A percentile compares a stretch with the other conserved stretches of the same genome.
These are phyloP conservation scores for Cryptococcus jaspeensis DNA, from an alignment of 1,284 basidiomycete genomes.

Conservation along the genomic window DNA sequence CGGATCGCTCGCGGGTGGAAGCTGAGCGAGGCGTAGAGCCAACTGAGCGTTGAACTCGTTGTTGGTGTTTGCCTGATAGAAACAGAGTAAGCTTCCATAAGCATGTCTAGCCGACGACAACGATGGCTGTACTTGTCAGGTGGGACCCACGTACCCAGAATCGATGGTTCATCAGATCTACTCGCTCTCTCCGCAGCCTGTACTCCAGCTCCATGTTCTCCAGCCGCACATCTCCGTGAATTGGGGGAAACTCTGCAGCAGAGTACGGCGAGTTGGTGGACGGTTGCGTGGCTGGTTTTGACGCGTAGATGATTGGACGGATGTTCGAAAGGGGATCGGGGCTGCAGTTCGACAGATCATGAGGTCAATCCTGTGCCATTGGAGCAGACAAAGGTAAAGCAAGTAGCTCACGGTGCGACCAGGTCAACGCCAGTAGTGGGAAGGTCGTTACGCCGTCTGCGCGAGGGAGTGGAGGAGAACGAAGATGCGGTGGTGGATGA, in stretches of 20 bases:
- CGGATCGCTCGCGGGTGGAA: conserved; percentile 34
- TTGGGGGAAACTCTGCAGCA: conserved; percentile 38
- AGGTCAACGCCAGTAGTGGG: conserved; percentile 33
- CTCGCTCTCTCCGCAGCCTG: conserved; percentile 40
- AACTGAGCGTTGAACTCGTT: conserved; percentile 38
- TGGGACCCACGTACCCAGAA: conserved; percentile 49
- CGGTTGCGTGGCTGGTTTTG: conserved; percentile 23
- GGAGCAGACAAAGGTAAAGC: not conserved
- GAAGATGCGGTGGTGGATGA: not conserved
- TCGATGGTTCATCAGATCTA: conserved; percentile 46
- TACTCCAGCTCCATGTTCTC: conserved; percentile 43
- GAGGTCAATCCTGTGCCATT: not conserved
- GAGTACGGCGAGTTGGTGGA: conserved; percentile 42
- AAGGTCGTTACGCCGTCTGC: conserved; percentile 4
- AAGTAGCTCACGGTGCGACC: conserved; percentile 48
- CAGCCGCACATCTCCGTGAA: conserved; percentile 13
- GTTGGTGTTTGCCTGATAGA: conserved; percentile 37
- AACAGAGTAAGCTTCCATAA: too few species aligned
- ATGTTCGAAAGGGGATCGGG: conserved; percentile 49
- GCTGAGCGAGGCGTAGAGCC: conserved; percentile 30
- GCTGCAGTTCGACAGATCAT: conserved; percentile 11
- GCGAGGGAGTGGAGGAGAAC: conserved; percentile 1
- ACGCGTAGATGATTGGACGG: conserved; percentile 46
- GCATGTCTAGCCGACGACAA: not conserved
- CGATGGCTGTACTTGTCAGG: too few species aligned